phyloP scores from a whole-genome alignment of 1,284 basidiomycete species.

The Phellopilus nigrolimitatus region DNA sequence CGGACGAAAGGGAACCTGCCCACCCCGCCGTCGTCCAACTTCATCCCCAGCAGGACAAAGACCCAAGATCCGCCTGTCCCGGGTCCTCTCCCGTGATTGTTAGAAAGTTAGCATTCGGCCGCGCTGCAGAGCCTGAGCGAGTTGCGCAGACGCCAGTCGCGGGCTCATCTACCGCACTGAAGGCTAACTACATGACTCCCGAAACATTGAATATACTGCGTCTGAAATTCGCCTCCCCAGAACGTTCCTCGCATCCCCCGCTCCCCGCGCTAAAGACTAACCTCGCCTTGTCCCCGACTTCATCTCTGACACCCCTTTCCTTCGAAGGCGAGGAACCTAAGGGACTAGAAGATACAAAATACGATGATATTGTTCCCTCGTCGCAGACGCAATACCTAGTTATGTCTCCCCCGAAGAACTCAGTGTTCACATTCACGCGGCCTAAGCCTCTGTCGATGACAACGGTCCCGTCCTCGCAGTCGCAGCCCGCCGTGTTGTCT shows the following conservation, averaged over 20 bases:
- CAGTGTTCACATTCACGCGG: not conserved
- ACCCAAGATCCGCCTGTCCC: not conserved
- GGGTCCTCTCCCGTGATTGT: not conserved
- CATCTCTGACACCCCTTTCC: not conserved
- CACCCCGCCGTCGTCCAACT: not conserved
- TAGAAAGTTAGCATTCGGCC: not conserved
- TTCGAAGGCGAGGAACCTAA: not conserved
- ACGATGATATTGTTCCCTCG: conserved; percentile 6
- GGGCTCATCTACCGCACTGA: not conserved
- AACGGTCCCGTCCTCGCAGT: conserved; percentile 8
- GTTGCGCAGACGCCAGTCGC: conserved; percentile 2
- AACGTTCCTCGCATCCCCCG: not conserved
- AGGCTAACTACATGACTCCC: not conserved
- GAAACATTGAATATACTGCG: conserved; percentile 1
- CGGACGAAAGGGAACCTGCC: not conserved
- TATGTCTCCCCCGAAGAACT: conserved; percentile 9
- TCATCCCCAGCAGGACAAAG: not conserved
- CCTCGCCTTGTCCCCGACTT: not conserved
- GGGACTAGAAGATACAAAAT: not conserved
- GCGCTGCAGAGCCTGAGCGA: not conserved
- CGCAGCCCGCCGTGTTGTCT: not conserved
- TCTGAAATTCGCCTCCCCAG: not conserved
- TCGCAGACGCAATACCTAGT: conserved; percentile 16
- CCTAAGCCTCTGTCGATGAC: not conserved
- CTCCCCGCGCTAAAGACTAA: not conserved